Evolutionary conservation across 352 stramenopile genomes (phyloP).

Genomic region (Pythium grandisporangium): DNA sequence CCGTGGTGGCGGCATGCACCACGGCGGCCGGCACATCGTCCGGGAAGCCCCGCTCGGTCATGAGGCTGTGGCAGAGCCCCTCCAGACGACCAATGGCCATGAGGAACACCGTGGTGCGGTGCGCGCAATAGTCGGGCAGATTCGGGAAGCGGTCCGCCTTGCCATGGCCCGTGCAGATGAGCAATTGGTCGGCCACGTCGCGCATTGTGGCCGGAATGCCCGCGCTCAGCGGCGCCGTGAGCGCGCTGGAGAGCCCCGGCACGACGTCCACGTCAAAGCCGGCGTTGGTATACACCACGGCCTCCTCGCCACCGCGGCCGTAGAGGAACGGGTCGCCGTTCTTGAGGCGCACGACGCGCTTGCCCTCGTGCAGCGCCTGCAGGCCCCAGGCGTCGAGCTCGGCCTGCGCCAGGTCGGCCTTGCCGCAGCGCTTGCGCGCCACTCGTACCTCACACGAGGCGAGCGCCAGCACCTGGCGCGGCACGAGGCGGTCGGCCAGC

Average conservation of each 20-base stretch:
- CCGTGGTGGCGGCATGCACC: constrained; percentile 90
- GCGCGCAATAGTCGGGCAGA: constrained; percentile 91
- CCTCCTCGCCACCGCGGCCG: constrained; percentile 92
- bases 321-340: constrained; percentile 98
- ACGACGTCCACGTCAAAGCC: constrained; percentile 82
- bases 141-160: constrained; percentile 87
- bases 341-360: constrained; percentile 94
- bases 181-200: constrained; percentile 91
- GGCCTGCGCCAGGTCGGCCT: constrained; percentile 88
- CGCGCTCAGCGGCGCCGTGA: constrained; percentile 89
- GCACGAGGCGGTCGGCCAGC: constrained; percentile 92
- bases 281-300: constrained; percentile 60
- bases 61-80: constrained; percentile 76
- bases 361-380: constrained; percentile 77
- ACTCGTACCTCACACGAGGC: constrained; percentile 86
- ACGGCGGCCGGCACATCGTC: constrained; percentile 87
- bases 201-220: constrained; percentile 95
- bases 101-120: constrained; percentile 96
- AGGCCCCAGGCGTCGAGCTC: constrained; percentile 93
- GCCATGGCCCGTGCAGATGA: constrained; percentile 92
- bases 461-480: constrained; percentile 84
- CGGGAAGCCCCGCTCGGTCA: constrained; percentile 83
- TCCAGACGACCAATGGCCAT: constrained; percentile 94
- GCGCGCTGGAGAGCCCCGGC: constrained; percentile 92
- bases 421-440: constrained; percentile 92